These are phyloP conservation scores for Monosporascus sp. DNA, from an alignment of 2,329 filamentous ascomycete genomes.

Conservation along the genomic window DNA sequence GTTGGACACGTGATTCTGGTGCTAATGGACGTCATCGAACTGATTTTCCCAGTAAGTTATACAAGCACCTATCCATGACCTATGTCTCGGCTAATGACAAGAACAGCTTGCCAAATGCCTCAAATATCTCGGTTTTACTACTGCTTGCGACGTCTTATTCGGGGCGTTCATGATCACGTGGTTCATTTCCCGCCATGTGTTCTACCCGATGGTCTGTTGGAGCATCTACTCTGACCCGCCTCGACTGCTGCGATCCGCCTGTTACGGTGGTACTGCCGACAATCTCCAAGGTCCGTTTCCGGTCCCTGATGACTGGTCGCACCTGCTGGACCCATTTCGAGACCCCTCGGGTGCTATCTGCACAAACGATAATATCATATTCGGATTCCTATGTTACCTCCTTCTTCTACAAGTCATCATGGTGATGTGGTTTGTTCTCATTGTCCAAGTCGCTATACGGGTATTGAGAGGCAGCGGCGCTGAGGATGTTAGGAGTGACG, in stretches of 20 bases:
- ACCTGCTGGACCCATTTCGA: constrained; percentile 68
- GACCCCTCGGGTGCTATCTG: constrained; percentile 71
- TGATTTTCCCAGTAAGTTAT: constrained; percentile 69
- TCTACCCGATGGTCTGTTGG: constrained; percentile 74
- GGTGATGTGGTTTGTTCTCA: constrained; percentile 82
- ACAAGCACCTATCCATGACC: not conserved
- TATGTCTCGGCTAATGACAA: constrained; percentile 3
- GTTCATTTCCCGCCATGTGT: constrained; percentile 73
- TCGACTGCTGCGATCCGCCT: constrained; percentile 57
- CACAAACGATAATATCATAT: constrained; percentile 69
- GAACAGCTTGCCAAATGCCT: constrained; percentile 78
- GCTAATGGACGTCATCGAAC: constrained; percentile 87
- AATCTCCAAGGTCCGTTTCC: constrained; percentile 49
- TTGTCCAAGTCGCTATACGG: constrained; percentile 71
- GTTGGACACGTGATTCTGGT: constrained; percentile 83
- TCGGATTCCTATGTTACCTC: constrained; percentile 69
- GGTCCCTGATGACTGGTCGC: constrained; percentile 45
- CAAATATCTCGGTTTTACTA: constrained; percentile 76
- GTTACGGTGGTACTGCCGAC: constrained; percentile 59
- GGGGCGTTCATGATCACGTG: constrained; percentile 79
- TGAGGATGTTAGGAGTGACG: constrained; percentile 81
- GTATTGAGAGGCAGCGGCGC: constrained; percentile 71
- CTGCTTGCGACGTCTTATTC: constrained; percentile 74
- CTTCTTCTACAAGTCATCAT: constrained; percentile 75
- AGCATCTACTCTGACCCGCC: constrained; percentile 67